Evolutionary conservation across 306 rosid genomes (phyloP), one percentile per base, ranked within the genome.

Genomic region (Gynostemma pentaphyllum): DNA sequence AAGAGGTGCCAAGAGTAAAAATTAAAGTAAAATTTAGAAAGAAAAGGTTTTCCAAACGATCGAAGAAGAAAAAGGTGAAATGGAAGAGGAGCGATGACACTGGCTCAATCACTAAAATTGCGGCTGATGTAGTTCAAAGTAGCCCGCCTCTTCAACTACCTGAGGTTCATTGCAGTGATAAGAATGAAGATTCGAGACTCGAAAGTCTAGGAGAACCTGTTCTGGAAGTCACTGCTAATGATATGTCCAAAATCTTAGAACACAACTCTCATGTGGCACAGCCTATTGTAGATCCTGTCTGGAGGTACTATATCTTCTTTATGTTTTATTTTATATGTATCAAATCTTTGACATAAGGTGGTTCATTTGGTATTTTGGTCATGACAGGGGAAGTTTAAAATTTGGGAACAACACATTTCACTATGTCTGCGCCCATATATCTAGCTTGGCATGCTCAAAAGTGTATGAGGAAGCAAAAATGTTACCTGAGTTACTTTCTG

Each of bases 201-300:
- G 56, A 61, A 74, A 52, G 63, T n/a, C 45, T 16, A 14, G 30
- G 51, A 59, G 72, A 36, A 42, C 37, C 45, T n/a, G 59, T 64
- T 69, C 50, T 21, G 12, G 44, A 40, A 76, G 70, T 45, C 2
- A 9, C 50, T 50, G 24, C 69, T 60, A 61, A 44, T 28, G 56
- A 67, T 29, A 64, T 61, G 42, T 67, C 53, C 15, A 41, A 66
- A 57, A 11, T 65, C 36, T 9, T 18, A 5, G 34, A 53, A 50
- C 62, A 32, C 40, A 59, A 23, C 63, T 23, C 46, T 54, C 70
- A 56, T 50, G 63, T 62, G 45, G 84, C 92, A 41, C 82, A 72
- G 68, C 98, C 98, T 68, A 60, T 82, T 45, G 54, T 64, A 13
- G 73, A 82, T 26, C 92, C 90, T 50, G 71, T 74, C 41, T 91